Percentiles rank a stretch among this genome's conserved stretches.
Evolutionary conservation across 345 rosid genomes (phyloP).

Genomic region (Anastatica hierochuntica): DNA sequence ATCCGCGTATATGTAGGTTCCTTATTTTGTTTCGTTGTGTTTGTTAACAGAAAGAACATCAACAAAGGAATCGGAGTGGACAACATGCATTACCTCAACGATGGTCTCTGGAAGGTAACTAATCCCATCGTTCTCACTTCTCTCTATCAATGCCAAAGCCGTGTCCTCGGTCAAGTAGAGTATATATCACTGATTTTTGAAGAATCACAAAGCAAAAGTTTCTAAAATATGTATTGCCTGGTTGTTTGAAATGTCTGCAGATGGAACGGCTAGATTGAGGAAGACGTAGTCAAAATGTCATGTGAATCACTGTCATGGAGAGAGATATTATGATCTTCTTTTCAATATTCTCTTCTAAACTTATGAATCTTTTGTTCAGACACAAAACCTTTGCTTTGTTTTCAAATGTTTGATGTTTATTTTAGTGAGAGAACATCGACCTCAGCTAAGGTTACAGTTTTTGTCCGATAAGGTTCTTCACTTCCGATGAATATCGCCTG

Average conservation of each 20-base stretch:
- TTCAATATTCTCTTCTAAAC: too few species aligned
- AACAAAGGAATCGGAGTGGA: constrained; percentile 99
- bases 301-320: constrained; percentile 9
- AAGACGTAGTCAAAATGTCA: constrained; percentile 10
- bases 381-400: constrained; percentile 11
- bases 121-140: not conserved
- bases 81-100: constrained; percentile 97
- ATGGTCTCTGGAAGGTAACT: constrained; percentile 98
- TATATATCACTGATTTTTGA: too few species aligned
- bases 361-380: constrained; percentile 14
- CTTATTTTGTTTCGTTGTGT: not conserved
- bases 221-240: not conserved
- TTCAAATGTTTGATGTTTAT: constrained; percentile 11
- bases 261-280: constrained; percentile 90
- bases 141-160: not conserved
- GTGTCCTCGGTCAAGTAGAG: too few species aligned
- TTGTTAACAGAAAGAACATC: constrained; percentile 50
- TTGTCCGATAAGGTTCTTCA: too few species aligned
- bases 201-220: not conserved
- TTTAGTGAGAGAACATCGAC: constrained; percentile 12
- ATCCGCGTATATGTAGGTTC: too few species aligned
- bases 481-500: too few species aligned
- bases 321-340: not conserved
- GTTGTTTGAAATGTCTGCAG: constrained; percentile 28
- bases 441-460: constrained; percentile 14